Evolutionary conservation across 768 basidiomycete genomes (phyloP).

Genomic region (Clitopilus passeckerianus): DNA sequence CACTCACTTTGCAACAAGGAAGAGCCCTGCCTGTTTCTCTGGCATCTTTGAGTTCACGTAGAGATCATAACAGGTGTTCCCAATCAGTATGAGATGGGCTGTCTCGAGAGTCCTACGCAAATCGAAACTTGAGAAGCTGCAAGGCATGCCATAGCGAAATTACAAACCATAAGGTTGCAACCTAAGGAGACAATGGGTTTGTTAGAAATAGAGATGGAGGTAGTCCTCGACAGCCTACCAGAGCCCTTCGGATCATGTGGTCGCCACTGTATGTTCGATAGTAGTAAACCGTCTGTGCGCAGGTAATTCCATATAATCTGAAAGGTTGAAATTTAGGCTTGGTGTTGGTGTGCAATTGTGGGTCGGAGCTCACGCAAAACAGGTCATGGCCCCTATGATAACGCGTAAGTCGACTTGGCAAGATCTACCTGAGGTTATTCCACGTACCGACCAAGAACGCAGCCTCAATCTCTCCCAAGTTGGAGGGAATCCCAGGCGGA

Average conservation of each 20-base stretch:
- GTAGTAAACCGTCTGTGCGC: slow-evolving; percentile 3
- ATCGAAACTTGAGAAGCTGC: background rate
- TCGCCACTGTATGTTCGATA: slow-evolving; percentile 2
- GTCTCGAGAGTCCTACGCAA: background rate
- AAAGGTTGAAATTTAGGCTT: background rate
- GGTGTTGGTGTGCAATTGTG: background rate
- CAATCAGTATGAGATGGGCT: background rate
- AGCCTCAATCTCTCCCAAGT: background rate
- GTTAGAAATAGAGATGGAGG: background rate
- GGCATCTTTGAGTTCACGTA: background rate
- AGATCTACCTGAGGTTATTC: background rate
- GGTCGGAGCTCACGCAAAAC: background rate
- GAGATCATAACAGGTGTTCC: background rate
- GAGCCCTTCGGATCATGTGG: background rate
- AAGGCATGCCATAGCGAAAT: background rate
- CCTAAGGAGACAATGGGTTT: background rate
- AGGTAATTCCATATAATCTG: slow-evolving; percentile 2
- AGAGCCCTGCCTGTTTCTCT: background rate
- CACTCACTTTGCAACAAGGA: background rate
- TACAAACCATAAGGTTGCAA: background rate
- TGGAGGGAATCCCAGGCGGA: background rate
- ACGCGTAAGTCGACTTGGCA: background rate
- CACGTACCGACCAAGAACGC: background rate
- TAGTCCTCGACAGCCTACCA: background rate
- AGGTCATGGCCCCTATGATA: background rate